Conservation (phyloP, 495 filamentous ascomycete genomes). For the Immersiella caudata region DNA sequence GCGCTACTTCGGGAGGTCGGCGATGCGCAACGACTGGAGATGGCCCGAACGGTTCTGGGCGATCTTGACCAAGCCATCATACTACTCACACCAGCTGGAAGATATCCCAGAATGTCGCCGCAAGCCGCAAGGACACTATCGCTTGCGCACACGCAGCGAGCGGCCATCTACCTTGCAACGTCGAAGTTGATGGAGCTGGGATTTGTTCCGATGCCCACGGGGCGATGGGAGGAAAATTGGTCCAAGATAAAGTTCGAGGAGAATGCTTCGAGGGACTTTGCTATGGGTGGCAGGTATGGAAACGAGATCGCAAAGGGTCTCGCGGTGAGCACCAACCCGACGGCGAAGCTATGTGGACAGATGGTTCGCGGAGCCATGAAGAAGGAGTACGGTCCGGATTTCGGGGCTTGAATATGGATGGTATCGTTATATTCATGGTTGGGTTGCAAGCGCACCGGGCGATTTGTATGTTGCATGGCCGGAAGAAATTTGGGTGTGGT, state of each 20-base stretch:
- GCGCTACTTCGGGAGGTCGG: slow-evolving; percentile 37
- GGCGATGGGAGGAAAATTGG: slow-evolving; percentile 47
- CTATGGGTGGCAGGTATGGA: slow-evolving; percentile 73
- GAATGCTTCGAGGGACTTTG: slow-evolving; percentile 73
- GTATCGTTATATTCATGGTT: background rate
- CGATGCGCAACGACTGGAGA: slow-evolving; percentile 36
- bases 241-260: slow-evolving; percentile 64
- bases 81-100: slow-evolving; percentile 60
- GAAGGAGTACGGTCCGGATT: slow-evolving; percentile 63
- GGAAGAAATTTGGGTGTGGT: slow-evolving; percentile 17
- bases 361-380: slow-evolving; percentile 86
- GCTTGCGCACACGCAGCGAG: slow-evolving; percentile 75
- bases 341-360: slow-evolving; percentile 83
- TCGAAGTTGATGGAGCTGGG: slow-evolving; percentile 50
- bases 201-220: slow-evolving; percentile 32
- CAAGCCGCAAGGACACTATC: slow-evolving; percentile 65
- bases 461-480: background rate
- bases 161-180: slow-evolving; percentile 66
- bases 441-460: background rate
- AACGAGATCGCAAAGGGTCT: slow-evolving; percentile 75
- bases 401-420: slow-evolving; percentile 18
- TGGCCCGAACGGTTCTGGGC: slow-evolving; percentile 49
- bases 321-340: slow-evolving; percentile 81
- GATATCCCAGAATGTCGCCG: slow-evolving; percentile 57
- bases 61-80: slow-evolving; percentile 70